Conservation (phyloP, 306 rosid genomes). For the Purshia tridentata region DNA sequence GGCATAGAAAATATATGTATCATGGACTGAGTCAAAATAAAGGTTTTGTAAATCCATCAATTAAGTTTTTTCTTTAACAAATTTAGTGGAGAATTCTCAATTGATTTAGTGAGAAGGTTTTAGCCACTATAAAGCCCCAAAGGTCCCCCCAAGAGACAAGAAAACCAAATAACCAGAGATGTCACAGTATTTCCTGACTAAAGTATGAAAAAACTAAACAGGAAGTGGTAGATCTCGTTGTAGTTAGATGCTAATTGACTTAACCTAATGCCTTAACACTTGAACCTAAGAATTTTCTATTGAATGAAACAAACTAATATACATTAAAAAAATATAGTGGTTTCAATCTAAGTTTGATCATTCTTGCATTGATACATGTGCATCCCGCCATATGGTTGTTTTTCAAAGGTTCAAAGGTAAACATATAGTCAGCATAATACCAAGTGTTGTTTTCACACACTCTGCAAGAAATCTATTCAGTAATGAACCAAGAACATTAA, state of each 20-base stretch:
- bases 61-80: background rate
- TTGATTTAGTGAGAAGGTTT: background rate
- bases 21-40: background rate
- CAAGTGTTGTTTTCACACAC: too few species aligned
- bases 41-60: background rate
- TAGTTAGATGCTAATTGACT: background rate
- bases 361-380: background rate
- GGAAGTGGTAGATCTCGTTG: background rate
- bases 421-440: background rate
- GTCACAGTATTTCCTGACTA: background rate
- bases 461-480: too few species aligned
- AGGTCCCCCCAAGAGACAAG: background rate
- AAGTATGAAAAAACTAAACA: background rate
- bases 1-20: too few species aligned
- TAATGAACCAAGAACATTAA: background rate
- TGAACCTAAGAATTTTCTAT: background rate
- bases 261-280: background rate
- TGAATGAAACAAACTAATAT: background rate
- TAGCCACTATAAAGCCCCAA: background rate
- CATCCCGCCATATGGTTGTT: background rate
- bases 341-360: background rate
- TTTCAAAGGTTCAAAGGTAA: background rate
- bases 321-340: background rate
- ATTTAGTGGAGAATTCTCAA: background rate
- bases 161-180: background rate